Evolutionary conservation across 2,329 filamentous ascomycete species (phyloP), one percentile per base, ranked within the genome.

Genomic region (Thielaviopsis euricoi): DNA sequence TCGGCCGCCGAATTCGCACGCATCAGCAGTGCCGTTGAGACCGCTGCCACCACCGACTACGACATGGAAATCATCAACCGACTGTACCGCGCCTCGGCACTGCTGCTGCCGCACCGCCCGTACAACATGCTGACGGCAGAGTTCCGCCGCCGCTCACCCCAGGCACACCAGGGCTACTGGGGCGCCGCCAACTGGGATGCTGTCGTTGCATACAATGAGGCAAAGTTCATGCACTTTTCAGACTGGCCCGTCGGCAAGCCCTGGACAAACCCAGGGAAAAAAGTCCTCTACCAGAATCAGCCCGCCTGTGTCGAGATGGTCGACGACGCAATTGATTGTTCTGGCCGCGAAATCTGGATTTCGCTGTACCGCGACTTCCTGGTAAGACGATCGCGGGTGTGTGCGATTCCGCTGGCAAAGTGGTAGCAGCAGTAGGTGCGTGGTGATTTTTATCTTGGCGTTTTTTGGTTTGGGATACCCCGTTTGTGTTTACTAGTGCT

Each of bases 241-340:
- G 85, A 88, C 64, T 85, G 80, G 80, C 85, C 84, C 0, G 63
- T 86, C 6, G 82, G 83, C 0, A 87, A 87, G 60, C 74, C 74
- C 0, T 77, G 75, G 74, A 60, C 62, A 70, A 64, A 51, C 0
- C 62, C 62, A 0, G 25, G 59, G 1, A 60, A 63, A 0, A 52
- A 58, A 0, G 25, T 61, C 0, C 54, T 64, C 9, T 33, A 57
- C 7, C 22, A 58, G 10, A 49, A 55, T 4, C 65, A 67, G 21
- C 66, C 66, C 0, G 54, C 55, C 12, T 9, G 58, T 55, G 33
- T 79, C 68, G 61, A 78, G 76, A 51, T 77, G 71, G 58, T n/a
- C 10, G 78, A 75, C 0, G 80, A 77, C 0, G 71, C 68, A 46
- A 79, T 80, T 52, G 80, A 66, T 21, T 66, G 65, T 7, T 49